These are phyloP conservation scores for Aspergillus eucalypticola DNA, from an alignment of 2,329 filamentous ascomycete genomes.

Conservation along the genomic window DNA sequence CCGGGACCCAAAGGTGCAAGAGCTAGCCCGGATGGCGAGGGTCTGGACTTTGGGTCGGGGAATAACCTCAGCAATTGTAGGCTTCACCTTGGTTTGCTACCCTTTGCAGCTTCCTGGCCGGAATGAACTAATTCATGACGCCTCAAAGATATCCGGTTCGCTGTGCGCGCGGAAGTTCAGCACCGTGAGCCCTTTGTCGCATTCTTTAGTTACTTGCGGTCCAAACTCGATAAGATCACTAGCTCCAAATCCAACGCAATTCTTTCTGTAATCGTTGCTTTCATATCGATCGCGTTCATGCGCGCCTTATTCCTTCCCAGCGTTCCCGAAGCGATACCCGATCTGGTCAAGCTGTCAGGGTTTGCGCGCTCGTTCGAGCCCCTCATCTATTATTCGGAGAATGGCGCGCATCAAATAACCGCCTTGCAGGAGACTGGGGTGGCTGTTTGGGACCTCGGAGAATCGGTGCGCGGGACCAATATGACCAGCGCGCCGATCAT, in stretches of 20 bases:
- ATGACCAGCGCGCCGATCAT: conserved; percentile 89
- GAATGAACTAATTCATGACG: conserved; percentile 35
- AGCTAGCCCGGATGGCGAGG: conserved; percentile 35
- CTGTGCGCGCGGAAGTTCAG: conserved; percentile 81
- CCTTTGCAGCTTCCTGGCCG: conserved; percentile 28
- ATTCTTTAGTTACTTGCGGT: conserved; percentile 64
- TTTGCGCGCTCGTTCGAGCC: conserved; percentile 91
- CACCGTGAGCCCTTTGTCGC: conserved; percentile 83
- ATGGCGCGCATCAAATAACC: conserved; percentile 80
- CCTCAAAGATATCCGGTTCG: conserved; percentile 77
- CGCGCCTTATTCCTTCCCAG: conserved; percentile 70
- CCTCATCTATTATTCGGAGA: conserved; percentile 90
- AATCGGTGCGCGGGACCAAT: conserved; percentile 84
- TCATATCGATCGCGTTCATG: conserved; percentile 66
- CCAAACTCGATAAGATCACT: conserved; percentile 61
- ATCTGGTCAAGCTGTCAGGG: conserved; percentile 86
- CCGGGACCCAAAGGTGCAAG: conserved; percentile 41
- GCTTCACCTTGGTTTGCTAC: conserved; percentile 30
- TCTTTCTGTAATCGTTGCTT: conserved; percentile 59
- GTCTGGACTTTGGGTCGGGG: conserved; percentile 37
- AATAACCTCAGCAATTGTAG: conserved; percentile 55
- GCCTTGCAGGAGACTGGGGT: conserved; percentile 89
- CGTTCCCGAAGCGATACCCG: conserved; percentile 67
- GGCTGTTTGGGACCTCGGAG: conserved; percentile 91
- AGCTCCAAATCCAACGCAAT: conserved; percentile 70